phyloP scores from a whole-genome alignment of 495 filamentous ascomycete species.

The Cercophora samala region DNA sequence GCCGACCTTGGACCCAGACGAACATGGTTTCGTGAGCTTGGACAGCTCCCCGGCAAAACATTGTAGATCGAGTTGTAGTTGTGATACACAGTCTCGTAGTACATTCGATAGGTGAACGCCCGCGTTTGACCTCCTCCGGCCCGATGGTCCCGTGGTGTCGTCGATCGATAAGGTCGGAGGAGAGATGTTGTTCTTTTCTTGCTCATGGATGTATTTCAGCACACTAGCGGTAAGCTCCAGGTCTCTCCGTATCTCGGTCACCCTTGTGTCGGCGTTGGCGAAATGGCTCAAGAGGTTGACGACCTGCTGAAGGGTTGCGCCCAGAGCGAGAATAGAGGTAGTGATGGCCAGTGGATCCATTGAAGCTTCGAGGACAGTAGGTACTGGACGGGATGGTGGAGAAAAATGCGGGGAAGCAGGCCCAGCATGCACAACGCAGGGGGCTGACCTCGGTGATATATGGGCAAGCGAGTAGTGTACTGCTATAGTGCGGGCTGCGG shows the following conservation, averaged over 20 bases:
- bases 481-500: too few species aligned
- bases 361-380: background rate
- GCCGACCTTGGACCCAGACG: background rate
- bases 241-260: conserved; percentile 8
- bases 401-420: background rate
- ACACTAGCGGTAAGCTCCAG: conserved; percentile 8
- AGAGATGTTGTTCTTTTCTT: conserved; percentile 1
- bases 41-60: conserved; percentile 7
- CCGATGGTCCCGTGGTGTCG: background rate
- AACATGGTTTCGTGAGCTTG: background rate
- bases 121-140: background rate
- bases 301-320: background rate
- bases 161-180: background rate
- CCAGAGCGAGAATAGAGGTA: conserved; percentile 16
- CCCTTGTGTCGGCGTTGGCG: background rate
- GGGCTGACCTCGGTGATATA: too few species aligned
- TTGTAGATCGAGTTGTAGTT: conserved; percentile 11
- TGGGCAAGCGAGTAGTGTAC: too few species aligned
- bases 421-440: background rate
- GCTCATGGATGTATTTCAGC: conserved; percentile 11
- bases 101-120: conserved; percentile 4
- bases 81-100: conserved; percentile 11
- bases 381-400: background rate
- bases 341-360: conserved; percentile 17
- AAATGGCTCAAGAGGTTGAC: conserved; percentile 5